Evolutionary conservation across 2,329 filamentous ascomycete species (phyloP).

Genomic region (Metarhizium rileyi): DNA sequence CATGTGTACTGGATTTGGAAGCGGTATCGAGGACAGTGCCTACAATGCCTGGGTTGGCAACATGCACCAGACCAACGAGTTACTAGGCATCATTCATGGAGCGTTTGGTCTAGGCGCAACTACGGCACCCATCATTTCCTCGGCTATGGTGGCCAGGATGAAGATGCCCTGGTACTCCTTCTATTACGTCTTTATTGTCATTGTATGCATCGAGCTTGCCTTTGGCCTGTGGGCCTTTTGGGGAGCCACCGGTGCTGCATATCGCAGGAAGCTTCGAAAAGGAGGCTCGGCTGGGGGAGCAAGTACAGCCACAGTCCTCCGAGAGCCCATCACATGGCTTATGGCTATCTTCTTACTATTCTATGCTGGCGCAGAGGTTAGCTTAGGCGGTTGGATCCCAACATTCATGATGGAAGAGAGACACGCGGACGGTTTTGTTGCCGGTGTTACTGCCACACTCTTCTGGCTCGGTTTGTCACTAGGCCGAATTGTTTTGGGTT

Average conservation of each 20-base stretch:
- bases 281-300: background rate
- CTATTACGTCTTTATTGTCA: slow-evolving; percentile 64
- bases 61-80: slow-evolving; percentile 62
- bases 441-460: slow-evolving; percentile 66
- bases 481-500: slow-evolving; percentile 63
- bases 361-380: slow-evolving; percentile 72
- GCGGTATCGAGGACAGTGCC: slow-evolving; percentile 53
- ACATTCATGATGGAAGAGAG: slow-evolving; percentile 79
- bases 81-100: slow-evolving; percentile 64
- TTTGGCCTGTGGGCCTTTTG: slow-evolving; percentile 51
- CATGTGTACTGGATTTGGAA: slow-evolving; percentile 59
- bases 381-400: slow-evolving; percentile 68
- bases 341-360: slow-evolving; percentile 63
- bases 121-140: slow-evolving; percentile 59
- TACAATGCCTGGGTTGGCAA: slow-evolving; percentile 58
- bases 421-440: slow-evolving; percentile 56
- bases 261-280: slow-evolving; percentile 25
- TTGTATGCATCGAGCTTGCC: slow-evolving; percentile 45
- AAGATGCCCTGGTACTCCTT: slow-evolving; percentile 59
- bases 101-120: slow-evolving; percentile 65
- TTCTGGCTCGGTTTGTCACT: slow-evolving; percentile 80
- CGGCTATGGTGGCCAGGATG: slow-evolving; percentile 58
- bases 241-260: slow-evolving; percentile 46
- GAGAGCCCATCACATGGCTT: slow-evolving; percentile 57
- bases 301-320: slow-evolving; percentile 26